Percentiles rank a stretch among this genome's conserved stretches.
Evolutionary conservation across 1,284 basidiomycete species (phyloP).

Genomic region (Rhodotorula glutinis): DNA sequence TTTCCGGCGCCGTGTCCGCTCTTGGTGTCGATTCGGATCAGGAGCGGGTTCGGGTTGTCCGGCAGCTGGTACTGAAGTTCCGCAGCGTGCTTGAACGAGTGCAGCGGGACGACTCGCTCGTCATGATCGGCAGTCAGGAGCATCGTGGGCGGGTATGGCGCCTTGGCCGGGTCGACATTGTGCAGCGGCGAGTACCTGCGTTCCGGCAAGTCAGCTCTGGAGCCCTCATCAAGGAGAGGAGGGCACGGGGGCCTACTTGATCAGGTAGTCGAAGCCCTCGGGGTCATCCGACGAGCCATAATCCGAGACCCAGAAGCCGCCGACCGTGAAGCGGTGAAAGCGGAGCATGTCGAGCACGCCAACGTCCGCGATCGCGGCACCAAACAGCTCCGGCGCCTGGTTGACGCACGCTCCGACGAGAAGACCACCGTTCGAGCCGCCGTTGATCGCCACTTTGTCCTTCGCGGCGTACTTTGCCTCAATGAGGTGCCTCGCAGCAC

Average conservation of each 20-base stretch:
- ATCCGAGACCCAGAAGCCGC: conserved; percentile 64
- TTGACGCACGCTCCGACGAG: conserved; percentile 75
- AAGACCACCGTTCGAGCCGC: conserved; percentile 73
- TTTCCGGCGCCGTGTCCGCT: conserved; percentile 71
- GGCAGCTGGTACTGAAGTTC: conserved; percentile 64
- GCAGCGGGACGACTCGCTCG: conserved; percentile 69
- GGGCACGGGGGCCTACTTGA: conserved; percentile 41
- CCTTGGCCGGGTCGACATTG: conserved; percentile 57
- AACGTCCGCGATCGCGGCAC: conserved; percentile 73
- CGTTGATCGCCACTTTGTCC: conserved; percentile 71
- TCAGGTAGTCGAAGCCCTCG: conserved; percentile 76
- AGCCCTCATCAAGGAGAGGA: neutral
- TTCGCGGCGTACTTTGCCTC: conserved; percentile 65
- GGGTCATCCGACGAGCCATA: conserved; percentile 36
- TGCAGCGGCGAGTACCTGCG: conserved; percentile 65
- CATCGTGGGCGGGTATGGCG: conserved; percentile 63
- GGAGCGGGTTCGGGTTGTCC: conserved; percentile 60
- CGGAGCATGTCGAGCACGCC: conserved; percentile 76
- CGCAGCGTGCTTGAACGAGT: conserved; percentile 75
- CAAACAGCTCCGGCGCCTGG: conserved; percentile 71
- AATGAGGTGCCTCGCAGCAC: conserved; percentile 69
- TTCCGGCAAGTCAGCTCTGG: no score
- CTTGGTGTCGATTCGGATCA: conserved; percentile 72
- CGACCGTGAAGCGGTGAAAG: conserved; percentile 75
- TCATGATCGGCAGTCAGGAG: conserved; percentile 77